Conservation (phyloP, 768 basidiomycete species). For the Agaricus blazei region DNA sequence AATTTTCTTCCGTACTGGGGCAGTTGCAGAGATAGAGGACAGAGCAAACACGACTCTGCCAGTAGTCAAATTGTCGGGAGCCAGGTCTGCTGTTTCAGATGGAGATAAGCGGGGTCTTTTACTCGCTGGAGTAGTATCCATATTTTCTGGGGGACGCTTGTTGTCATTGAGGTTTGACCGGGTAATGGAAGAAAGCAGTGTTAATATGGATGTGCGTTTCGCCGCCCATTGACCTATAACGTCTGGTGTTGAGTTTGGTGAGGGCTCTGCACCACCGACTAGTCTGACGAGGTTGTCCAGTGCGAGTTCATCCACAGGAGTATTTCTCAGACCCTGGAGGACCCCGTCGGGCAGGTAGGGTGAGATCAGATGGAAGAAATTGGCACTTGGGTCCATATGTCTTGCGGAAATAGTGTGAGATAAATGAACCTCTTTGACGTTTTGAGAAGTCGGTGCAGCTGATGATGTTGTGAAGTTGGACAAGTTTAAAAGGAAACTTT, state of each 20-base stretch:
- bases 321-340: constrained; percentile 9
- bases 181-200: constrained; percentile 24
- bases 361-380: constrained; percentile 6
- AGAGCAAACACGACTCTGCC: constrained; percentile 52
- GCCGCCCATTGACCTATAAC: constrained; percentile 31
- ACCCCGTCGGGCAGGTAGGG: constrained; percentile 4
- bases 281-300: constrained; percentile 42
- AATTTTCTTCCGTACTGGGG: constrained; percentile 73
- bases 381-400: not conserved
- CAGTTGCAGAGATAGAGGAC: constrained; percentile 61
- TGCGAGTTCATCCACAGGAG: constrained; percentile 26
- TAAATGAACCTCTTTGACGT: not conserved
- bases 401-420: not conserved
- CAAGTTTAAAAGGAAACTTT: not conserved
- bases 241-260: constrained; percentile 22
- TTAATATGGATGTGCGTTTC: constrained; percentile 26
- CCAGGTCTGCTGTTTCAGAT: constrained; percentile 10
- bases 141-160: constrained; percentile 33
- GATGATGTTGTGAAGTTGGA: not conserved
- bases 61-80: constrained; percentile 17
- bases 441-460: not conserved
- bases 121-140: constrained; percentile 20
- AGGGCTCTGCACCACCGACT: constrained; percentile 32
- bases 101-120: constrained; percentile 31
- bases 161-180: constrained; percentile 14